Conservation (phyloP, 2,329 filamentous ascomycete species). For the Colletotrichum shisoi region DNA sequence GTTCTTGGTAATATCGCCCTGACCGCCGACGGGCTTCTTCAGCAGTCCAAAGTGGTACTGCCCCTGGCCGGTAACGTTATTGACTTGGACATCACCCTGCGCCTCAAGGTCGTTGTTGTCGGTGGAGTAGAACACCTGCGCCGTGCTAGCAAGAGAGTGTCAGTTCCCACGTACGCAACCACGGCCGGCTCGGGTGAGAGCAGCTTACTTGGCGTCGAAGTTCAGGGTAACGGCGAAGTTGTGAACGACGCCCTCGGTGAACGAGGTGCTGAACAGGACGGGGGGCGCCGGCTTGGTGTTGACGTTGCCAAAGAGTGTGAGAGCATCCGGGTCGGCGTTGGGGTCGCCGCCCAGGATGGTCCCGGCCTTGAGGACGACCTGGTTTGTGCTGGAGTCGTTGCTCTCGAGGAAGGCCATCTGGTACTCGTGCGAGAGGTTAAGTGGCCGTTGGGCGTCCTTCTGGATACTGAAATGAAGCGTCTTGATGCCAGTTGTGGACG, state of each 20-base stretch:
- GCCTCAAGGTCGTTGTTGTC: slow-evolving; percentile 54
- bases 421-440: slow-evolving; percentile 70
- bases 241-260: slow-evolving; percentile 62
- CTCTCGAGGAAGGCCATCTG: slow-evolving; percentile 62
- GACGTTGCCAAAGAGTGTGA: slow-evolving; percentile 58
- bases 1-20: slow-evolving; percentile 55
- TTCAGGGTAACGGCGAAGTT: slow-evolving; percentile 69
- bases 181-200: slow-evolving; percentile 16
- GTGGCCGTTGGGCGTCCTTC: slow-evolving; percentile 58
- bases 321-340: slow-evolving; percentile 49
- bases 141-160: slow-evolving; percentile 53
- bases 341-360: slow-evolving; percentile 55
- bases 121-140: slow-evolving; percentile 65
- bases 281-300: slow-evolving; percentile 50
- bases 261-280: slow-evolving; percentile 60
- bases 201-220: slow-evolving; percentile 61
- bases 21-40: slow-evolving; percentile 63
- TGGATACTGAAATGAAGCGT: slow-evolving; percentile 68
- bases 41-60: slow-evolving; percentile 69
- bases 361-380: slow-evolving; percentile 64
- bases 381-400: slow-evolving; percentile 58
- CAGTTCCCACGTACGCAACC: background rate
- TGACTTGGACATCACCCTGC: slow-evolving; percentile 56
- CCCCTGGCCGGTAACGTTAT: slow-evolving; percentile 64
- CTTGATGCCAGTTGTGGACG: slow-evolving; percentile 62